A percentile compares a stretch with the other conserved stretches of the same genome.
Evolutionary conservation across 2,329 filamentous ascomycete genomes (phyloP).

Genomic region (Paecilomyces niveus): DNA sequence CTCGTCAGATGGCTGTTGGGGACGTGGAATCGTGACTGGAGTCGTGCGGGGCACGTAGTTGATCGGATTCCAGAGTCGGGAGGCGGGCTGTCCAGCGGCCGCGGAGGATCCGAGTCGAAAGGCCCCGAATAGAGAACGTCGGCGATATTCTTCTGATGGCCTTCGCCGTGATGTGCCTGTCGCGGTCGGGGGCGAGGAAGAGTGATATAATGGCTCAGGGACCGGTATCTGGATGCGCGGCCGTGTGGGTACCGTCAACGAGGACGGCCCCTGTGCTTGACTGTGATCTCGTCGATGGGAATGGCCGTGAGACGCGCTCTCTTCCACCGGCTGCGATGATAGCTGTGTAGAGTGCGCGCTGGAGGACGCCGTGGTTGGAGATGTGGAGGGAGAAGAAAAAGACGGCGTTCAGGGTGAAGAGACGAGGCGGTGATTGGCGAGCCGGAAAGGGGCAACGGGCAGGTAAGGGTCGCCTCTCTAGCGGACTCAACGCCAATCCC

Average conservation of each 20-base stretch:
- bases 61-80: conserved; percentile 54
- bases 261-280: conserved; percentile 1
- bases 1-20: conserved; percentile 22
- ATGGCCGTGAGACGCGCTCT: conserved; percentile 5
- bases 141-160: conserved; percentile 1
- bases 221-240: conserved; percentile 1
- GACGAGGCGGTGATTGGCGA: conserved; percentile 16
- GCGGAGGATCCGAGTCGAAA: conserved; percentile 5
- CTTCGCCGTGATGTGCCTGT: conserved; percentile 1
- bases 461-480: not conserved
- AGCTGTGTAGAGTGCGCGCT: conserved; percentile 14
- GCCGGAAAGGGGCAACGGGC: conserved; percentile 3
- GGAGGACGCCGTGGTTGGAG: conserved; percentile 21
- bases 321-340: conserved; percentile 35
- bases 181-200: conserved; percentile 7
- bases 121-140: conserved; percentile 8
- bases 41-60: conserved; percentile 53
- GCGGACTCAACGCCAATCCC: not conserved
- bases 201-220: conserved; percentile 4
- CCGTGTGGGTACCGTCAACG: conserved; percentile 2
- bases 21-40: conserved; percentile 37
- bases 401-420: not conserved
- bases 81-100: conserved; percentile 32
- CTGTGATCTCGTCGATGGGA: not conserved
- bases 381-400: not conserved